Percentiles rank a stretch among this genome's conserved stretches.
Conservation (phyloP, 257 asterid species). For the Phtheirospermum japonicum region DNA sequence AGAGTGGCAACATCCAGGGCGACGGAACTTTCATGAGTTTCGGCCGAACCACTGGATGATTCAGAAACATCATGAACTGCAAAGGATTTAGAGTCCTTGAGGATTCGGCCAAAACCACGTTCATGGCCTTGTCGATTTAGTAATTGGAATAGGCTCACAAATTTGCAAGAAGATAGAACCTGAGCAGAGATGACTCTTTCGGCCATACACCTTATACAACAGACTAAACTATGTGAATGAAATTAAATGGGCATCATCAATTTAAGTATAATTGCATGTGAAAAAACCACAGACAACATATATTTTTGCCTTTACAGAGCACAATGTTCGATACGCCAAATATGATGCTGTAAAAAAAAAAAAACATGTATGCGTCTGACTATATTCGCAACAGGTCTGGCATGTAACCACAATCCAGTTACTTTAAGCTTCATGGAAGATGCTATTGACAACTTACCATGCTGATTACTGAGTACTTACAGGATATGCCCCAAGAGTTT, state of each 20-base stretch:
- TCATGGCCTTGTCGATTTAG: no score
- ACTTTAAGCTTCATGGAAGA: no score
- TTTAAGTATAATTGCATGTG: neutral
- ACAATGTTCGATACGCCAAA: neutral
- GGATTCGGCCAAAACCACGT: no score
- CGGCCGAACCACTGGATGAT: no score
- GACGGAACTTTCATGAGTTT: no score
- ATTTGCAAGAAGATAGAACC: slow-evolving; percentile 8
- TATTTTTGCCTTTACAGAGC: neutral
- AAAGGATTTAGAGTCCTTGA: no score
- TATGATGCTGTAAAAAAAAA: no score
- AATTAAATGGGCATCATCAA: slow-evolving; percentile 5
- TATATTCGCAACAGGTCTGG: no score
- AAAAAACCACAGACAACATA: neutral
- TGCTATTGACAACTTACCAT: slow-evolving; percentile 13
- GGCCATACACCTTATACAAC: neutral
- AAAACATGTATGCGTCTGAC: no score
- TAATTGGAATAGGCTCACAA: slow-evolving; percentile 42
- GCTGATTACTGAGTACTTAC: slow-evolving; percentile 2
- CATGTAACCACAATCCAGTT: no score
- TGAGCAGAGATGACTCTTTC: neutral
- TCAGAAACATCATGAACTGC: no score
- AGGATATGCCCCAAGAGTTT: neutral
- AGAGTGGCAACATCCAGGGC: no score
- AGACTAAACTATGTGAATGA: slow-evolving; percentile 8